Evolutionary conservation across 1,139 yeast genomes (phyloP).

Genomic region (Geotrichum klebahnii): DNA sequence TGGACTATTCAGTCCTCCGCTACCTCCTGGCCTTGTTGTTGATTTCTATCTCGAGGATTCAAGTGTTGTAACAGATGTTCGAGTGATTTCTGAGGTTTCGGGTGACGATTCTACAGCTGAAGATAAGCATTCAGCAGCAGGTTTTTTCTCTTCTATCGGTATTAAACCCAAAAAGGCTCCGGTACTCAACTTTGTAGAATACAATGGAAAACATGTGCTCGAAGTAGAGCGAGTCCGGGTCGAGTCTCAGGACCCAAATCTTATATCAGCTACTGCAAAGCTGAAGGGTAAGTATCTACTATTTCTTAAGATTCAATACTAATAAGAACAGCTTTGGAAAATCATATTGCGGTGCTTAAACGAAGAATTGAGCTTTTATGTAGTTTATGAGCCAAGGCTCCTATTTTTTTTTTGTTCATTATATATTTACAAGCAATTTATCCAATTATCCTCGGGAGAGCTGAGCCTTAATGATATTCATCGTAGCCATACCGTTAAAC

Average conservation of each 20-base stretch:
- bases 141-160: slow-evolving; percentile 16
- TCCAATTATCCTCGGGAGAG: slow-evolving; percentile 15
- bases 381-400: slow-evolving; percentile 17
- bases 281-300: slow-evolving; percentile 26
- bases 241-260: slow-evolving; percentile 46
- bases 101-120: slow-evolving; percentile 11
- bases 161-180: slow-evolving; percentile 7
- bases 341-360: slow-evolving; percentile 28
- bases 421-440: background rate
- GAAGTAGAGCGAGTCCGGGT: slow-evolving; percentile 43
- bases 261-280: slow-evolving; percentile 45
- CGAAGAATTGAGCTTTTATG: slow-evolving; percentile 30
- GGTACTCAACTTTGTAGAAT: slow-evolving; percentile 25
- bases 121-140: slow-evolving; percentile 6
- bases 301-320: background rate
- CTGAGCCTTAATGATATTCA: slow-evolving; percentile 61
- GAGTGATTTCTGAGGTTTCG: slow-evolving; percentile 26
- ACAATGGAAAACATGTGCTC: slow-evolving; percentile 41
- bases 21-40: slow-evolving; percentile 25
- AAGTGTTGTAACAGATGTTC: slow-evolving; percentile 31
- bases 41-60: slow-evolving; percentile 33
- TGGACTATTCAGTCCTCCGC: slow-evolving; percentile 24
- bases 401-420: background rate
- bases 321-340: slow-evolving; percentile 27
- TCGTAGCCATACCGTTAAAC: slow-evolving; percentile 62